Base-by-base conservation (phyloP, 176 grass and related monocot species). In the Rhynchospora tenuis region DNA sequence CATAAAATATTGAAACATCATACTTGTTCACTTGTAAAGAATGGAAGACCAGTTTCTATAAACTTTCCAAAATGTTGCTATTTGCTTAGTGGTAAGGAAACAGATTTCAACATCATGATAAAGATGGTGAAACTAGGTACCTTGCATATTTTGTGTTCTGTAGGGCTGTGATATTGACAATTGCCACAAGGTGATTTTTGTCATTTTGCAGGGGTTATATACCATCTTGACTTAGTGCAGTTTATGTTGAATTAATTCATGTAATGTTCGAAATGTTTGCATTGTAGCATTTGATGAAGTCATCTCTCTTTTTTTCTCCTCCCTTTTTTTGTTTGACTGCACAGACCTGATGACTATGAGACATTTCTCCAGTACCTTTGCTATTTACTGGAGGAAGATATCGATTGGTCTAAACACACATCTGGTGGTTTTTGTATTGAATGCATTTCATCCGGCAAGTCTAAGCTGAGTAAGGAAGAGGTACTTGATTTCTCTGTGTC, bases 311-410 rank as follows among this genome's bases (percentile, higher is more conserved):
- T n/a, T 62, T 62, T 85, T 88, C 74, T 65, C 66, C 19, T 63
- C 48, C 52, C 70, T 86, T 51, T 63, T 61, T 86, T 88, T 44
- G 80, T 91, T 92, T 97, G 79, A 83, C 73, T 95, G 64, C 79
- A 66, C 89, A 99, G 96, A 89, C 93, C 93, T 91, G 96, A 99
- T 92, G 96, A 99, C 87, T 99, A 91, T 93, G 93, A 95, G 83
- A 91, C 89, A 80, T 99, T 99, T 88, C 88, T 93, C 82, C 88
- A 90, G 89, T 99, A 99, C 91, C 90, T 99, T 89, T 86, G 88
- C 89, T 99, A 91, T 93, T 87, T 99, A 84, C 83, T 95, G 86
- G 96, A 95, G 89, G 81, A 90, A 84, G 91, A 86, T 62, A 57
- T 93, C 5, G 84, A 89, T 77, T 89, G 94, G 77, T 92, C 88